Evolutionary conservation across 768 basidiomycete genomes (phyloP).

Genomic region (Kwoniella mangroviensis): DNA sequence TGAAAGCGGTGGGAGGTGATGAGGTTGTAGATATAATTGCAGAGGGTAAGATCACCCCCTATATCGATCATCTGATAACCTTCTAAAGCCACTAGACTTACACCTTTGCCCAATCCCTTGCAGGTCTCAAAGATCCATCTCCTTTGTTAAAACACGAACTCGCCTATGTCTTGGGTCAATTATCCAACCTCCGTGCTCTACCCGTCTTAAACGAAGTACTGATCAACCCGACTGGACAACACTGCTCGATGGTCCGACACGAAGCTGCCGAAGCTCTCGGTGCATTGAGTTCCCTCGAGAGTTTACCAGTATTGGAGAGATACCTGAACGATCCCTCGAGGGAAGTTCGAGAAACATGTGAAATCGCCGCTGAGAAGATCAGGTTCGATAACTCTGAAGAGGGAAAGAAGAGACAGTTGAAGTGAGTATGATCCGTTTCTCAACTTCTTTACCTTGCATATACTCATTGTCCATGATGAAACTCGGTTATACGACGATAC

Average conservation of each 20-base stretch:
- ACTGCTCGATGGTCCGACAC: conserved; percentile 88
- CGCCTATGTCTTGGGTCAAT: conserved; percentile 95
- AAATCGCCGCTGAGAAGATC: conserved; percentile 94
- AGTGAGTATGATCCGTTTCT: conserved; percentile 42
- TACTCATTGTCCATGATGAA: too few species aligned
- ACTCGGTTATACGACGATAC: too few species aligned
- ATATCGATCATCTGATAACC: too few species aligned
- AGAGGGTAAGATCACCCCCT: conserved; percentile 64
- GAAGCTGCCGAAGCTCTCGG: conserved; percentile 99
- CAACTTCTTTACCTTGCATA: too few species aligned
- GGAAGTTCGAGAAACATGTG: conserved; percentile 90
- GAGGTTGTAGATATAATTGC: conserved; percentile 79
- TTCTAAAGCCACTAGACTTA: too few species aligned
- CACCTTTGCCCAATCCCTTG: too few species aligned
- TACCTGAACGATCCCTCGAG: conserved; percentile 74
- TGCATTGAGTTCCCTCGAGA: conserved; percentile 74
- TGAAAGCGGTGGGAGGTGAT: conserved; percentile 78
- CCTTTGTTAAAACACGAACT: conserved; percentile 95
- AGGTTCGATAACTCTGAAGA: conserved; percentile 71
- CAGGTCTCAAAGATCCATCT: conserved; percentile 84
- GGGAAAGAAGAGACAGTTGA: conserved; percentile 51
- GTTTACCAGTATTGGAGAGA: conserved; percentile 71
- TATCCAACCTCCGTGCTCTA: conserved; percentile 73
- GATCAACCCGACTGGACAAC: conserved; percentile 68
- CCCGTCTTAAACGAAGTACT: conserved; percentile 79